Conservation (phyloP, 257 asterid species). For the Henckelia pumila region DNA sequence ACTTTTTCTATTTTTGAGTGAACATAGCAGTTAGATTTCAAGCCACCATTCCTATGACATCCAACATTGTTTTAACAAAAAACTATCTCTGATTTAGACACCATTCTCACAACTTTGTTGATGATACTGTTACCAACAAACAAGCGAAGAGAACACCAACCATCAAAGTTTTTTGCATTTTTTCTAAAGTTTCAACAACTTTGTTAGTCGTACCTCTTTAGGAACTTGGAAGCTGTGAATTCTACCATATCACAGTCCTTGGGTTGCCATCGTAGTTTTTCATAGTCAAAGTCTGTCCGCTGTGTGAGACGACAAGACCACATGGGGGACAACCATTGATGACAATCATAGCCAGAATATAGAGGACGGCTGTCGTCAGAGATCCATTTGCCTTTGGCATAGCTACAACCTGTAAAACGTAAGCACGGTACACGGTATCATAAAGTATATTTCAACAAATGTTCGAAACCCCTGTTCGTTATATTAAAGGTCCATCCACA, state of each 20-base stretch:
- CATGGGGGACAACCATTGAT: conserved; percentile 90
- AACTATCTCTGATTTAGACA: conserved; percentile 2
- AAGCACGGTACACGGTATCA: conserved; percentile 18
- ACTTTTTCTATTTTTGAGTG: not conserved
- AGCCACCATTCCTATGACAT: conserved; percentile 12
- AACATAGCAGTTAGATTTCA: not conserved
- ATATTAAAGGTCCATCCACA: conserved; percentile 7
- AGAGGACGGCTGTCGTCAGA: conserved; percentile 60
- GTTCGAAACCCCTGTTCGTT: conserved; percentile 13
- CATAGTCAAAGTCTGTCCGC: conserved; percentile 81
- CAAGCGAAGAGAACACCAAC: conserved; percentile 5
- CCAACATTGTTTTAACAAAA: not conserved
- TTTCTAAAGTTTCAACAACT: conserved; percentile 16
- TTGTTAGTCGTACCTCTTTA: conserved; percentile 51
- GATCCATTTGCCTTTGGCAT: conserved; percentile 85
- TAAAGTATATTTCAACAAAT: not conserved
- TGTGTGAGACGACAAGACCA: conserved; percentile 97
- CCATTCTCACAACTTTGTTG: conserved; percentile 1
- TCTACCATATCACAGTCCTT: conserved; percentile 68
- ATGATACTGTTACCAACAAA: conserved; percentile 1
- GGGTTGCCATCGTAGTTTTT: conserved; percentile 82
- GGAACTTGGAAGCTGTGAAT: conserved; percentile 64
- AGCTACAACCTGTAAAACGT: conserved; percentile 60
- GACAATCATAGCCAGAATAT: conserved; percentile 85
- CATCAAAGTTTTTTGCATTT: conserved; percentile 1